A percentile compares a stretch with the other conserved stretches of the same genome.
Conservation (phyloP, 108 stramenopile genomes). For the Mediolabrus comicus region DNA sequence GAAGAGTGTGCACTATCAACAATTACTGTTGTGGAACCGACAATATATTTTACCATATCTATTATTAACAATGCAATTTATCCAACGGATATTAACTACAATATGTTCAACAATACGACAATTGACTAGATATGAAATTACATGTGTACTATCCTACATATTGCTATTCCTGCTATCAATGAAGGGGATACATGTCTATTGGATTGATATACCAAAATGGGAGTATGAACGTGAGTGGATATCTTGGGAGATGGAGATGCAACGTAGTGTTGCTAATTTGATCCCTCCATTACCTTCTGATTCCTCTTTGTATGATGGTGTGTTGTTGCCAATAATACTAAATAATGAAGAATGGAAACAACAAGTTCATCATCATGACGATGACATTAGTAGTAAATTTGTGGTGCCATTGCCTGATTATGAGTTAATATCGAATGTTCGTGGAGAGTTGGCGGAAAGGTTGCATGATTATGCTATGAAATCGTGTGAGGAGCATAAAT, state of each 20-base stretch:
- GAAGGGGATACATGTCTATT: not conserved
- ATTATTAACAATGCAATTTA: not conserved
- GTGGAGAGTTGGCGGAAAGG: conserved; percentile 9
- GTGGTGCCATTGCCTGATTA: conserved; percentile 43
- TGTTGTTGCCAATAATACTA: not conserved
- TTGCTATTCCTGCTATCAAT: not conserved
- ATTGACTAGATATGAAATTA: not conserved
- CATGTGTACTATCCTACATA: too few species aligned
- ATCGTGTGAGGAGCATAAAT: conserved; percentile 3
- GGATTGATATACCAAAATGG: not conserved
- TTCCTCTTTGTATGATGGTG: not conserved
- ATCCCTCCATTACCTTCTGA: not conserved
- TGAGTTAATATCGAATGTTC: conserved; percentile 11
- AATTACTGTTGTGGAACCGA: not conserved
- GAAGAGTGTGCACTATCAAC: not conserved
- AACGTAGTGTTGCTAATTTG: conserved; percentile 3
- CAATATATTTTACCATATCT: not conserved
- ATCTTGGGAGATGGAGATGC: conserved; percentile 1
- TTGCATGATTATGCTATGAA: conserved; percentile 8
- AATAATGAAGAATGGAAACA: not conserved
- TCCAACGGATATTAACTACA: not conserved
- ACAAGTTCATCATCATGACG: not conserved
- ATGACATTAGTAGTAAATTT: not conserved
- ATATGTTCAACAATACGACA: not conserved
- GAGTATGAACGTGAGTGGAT: conserved; percentile 1